phyloP scores from a whole-genome alignment of 2,329 filamentous ascomycete genomes.

The Cucurbitaria berberidis region DNA sequence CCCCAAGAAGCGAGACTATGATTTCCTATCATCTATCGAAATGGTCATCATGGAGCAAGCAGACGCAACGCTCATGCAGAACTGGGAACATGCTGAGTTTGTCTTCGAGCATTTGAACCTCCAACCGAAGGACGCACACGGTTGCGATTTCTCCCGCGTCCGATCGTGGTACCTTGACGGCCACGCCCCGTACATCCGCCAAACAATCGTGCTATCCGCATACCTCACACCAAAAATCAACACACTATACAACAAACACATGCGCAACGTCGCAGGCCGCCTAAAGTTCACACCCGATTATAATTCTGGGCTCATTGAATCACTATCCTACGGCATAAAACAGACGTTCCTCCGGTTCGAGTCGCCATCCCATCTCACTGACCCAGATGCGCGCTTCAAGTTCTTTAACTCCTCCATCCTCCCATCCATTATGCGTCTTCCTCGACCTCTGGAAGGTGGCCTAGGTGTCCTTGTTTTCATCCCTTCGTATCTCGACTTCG shows the following conservation, averaged over 20 bases:
- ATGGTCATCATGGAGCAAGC: slow-evolving; percentile 89
- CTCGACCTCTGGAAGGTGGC: slow-evolving; percentile 61
- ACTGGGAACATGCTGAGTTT: slow-evolving; percentile 94
- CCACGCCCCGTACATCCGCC: slow-evolving; percentile 78
- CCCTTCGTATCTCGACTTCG: slow-evolving; percentile 93
- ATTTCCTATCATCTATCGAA: slow-evolving; percentile 94
- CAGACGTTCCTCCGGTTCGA: slow-evolving; percentile 93
- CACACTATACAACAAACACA: slow-evolving; percentile 74
- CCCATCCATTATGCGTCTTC: slow-evolving; percentile 72
- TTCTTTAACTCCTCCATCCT: slow-evolving; percentile 87
- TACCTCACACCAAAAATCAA: slow-evolving; percentile 91
- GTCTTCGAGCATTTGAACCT: slow-evolving; percentile 91
- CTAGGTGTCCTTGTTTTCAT: slow-evolving; percentile 84
- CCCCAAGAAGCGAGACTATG: slow-evolving; percentile 72
- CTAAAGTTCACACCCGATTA: slow-evolving; percentile 73
- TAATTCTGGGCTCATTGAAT: slow-evolving; percentile 72
- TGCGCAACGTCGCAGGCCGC: slow-evolving; percentile 82
- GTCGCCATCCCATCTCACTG: slow-evolving; percentile 69
- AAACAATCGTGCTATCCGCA: slow-evolving; percentile 80
- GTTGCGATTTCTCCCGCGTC: slow-evolving; percentile 91
- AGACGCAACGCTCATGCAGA: slow-evolving; percentile 94
- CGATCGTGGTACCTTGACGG: slow-evolving; percentile 92
- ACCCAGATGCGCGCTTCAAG: slow-evolving; percentile 88
- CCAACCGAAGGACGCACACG: slow-evolving; percentile 87
- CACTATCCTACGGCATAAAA: slow-evolving; percentile 70